A percentile compares a stretch with the other conserved stretches of the same genome.
phyloP scores from a whole-genome alignment of 1,284 basidiomycete species.

The Cutaneotrichosporon sp. region DNA sequence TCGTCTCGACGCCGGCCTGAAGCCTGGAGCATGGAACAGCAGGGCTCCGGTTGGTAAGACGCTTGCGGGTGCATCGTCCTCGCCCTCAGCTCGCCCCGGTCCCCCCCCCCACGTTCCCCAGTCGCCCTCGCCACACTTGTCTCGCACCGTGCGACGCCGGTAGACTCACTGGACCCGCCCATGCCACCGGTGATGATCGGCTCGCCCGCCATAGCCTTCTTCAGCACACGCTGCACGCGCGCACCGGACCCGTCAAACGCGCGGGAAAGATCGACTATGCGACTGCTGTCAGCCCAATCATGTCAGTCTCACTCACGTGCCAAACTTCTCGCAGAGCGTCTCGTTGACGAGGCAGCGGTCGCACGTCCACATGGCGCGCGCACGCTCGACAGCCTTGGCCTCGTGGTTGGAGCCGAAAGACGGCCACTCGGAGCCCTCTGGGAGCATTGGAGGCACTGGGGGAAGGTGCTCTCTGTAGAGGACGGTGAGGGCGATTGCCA shows the following conservation, averaged over 20 bases:
- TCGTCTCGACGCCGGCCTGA: too few relatives aligned
- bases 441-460: background rate
- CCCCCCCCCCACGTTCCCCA: too few relatives aligned
- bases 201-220: constrained; percentile 78
- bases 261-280: constrained; percentile 8
- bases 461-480: background rate
- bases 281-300: background rate
- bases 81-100: too few relatives aligned
- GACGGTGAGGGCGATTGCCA: background rate
- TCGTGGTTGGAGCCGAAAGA: background rate
- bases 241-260: constrained; percentile 67
- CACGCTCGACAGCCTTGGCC: background rate
- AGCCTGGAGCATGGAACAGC: too few relatives aligned
- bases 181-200: constrained; percentile 88
- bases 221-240: constrained; percentile 77
- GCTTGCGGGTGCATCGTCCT: too few relatives aligned
- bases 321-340: constrained; percentile 8
- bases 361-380: background rate
- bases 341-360: constrained; percentile 7
- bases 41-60: too few relatives aligned
- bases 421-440: background rate
- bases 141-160: too few relatives aligned
- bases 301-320: constrained; percentile 2
- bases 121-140: too few relatives aligned
- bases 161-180: constrained; percentile 71